Evolutionary conservation across 129 eudicot genomes (phyloP).

Genomic region (Tagetes patula): DNA sequence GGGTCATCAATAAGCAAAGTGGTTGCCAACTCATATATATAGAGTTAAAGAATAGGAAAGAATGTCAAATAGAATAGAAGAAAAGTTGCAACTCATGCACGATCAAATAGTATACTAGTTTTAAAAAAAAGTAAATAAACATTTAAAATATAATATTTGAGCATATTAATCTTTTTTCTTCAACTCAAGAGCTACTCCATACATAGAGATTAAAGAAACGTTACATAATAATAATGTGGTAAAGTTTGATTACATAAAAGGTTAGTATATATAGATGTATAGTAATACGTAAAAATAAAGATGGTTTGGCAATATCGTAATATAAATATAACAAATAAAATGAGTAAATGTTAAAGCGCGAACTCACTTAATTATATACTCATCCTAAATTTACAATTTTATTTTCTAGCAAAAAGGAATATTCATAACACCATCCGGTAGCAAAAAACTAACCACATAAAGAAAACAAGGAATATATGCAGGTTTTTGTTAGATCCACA

Average conservation of each 20-base stretch:
- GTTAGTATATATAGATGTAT: neutral
- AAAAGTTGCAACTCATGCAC: slow-evolving; percentile 23
- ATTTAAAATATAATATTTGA: neutral
- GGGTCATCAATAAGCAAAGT: slow-evolving; percentile 35
- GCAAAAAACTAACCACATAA: too few species aligned
- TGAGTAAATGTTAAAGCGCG: too few species aligned
- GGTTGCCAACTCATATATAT: slow-evolving; percentile 37
- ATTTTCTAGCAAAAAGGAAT: too few species aligned
- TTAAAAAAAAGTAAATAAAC: neutral
- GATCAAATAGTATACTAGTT: slow-evolving; percentile 10
- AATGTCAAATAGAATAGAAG: slow-evolving; percentile 24
- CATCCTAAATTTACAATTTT: too few species aligned
- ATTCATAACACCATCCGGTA: too few species aligned
- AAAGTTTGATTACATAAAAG: neutral
- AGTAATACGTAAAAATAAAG: neutral
- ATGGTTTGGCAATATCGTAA: neutral
- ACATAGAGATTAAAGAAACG: neutral
- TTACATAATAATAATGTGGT: neutral
- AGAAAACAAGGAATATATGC: too few species aligned
- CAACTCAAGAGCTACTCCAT: neutral
- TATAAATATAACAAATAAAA: neutral
- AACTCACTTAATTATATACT: too few species aligned
- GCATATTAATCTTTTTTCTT: neutral
- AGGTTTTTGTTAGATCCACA: too few species aligned
- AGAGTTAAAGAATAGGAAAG: slow-evolving; percentile 12